Evolutionary conservation across 345 rosid species (phyloP), one percentile per base, ranked within the genome.

Genomic region (Rubroshorea leprosula): DNA sequence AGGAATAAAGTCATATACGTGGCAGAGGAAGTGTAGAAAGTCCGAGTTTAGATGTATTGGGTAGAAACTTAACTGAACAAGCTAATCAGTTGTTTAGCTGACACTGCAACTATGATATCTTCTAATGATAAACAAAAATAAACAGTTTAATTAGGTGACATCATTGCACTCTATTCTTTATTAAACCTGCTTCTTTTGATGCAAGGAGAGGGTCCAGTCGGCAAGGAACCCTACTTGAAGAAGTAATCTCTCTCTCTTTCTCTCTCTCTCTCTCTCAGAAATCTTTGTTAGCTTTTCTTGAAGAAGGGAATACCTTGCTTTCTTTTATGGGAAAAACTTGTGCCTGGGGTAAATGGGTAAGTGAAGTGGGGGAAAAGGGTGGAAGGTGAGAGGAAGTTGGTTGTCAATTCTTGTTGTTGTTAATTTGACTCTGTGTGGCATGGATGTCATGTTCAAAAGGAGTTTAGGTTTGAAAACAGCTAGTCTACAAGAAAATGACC

Each of bases 61-160:
- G 82, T 85, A 75, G 88, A 85, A 83, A 81, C 82, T 78, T 78
- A 64, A 63, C 58, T 35, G 75, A 74, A 78, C 76, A 85, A 78
- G 84, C 93, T 78, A 88, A 63, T 60, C 74, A 81, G 84, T 79
- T 75, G 79, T 79, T 79, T 82, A 77, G 71, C 84, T 72, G 80
- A 78, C 74, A 72, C 44, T 65, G 55, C 54, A 67, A 58, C 66
- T 60, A 46, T 47, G 51, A 25, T 46, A 43, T 63, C 52, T 57
- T 76, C 38, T 65, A 66, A 71, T 62, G 16, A 50, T 18, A 35
- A 6, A 35, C 41, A 35, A 65, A 21, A 57, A 63, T 44, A 51
- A 17, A 53, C 45, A 24, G 41, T 39, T 35, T 45, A 43, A 44
- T 39, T 38, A 44, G 64, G 72, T 77, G 77, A 77, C 79, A 70